A percentile compares a stretch with the other conserved stretches of the same genome.
Evolutionary conservation across 306 rosid genomes (phyloP).

Genomic region (Clitoria ternatea): DNA sequence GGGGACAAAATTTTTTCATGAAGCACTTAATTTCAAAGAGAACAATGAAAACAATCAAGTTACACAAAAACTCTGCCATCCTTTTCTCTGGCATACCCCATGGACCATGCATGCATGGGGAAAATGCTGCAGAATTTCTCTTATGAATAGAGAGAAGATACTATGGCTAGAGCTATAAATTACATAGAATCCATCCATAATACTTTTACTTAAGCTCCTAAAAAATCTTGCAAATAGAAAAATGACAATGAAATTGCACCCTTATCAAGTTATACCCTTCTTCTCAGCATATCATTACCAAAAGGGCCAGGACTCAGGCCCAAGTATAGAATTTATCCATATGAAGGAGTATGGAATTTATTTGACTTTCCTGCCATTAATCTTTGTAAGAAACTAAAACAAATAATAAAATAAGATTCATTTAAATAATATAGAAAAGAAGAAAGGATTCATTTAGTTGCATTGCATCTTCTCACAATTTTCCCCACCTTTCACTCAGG

Average conservation of each 20-base stretch:
- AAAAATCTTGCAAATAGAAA: conserved; percentile 12
- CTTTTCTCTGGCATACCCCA: neutral
- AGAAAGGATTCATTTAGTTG: neutral
- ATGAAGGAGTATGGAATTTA: conserved; percentile 8
- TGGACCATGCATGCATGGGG: neutral
- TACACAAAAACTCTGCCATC: neutral
- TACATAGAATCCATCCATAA: neutral
- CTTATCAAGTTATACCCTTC: neutral
- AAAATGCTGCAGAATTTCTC: neutral
- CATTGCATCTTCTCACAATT: neutral
- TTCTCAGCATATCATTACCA: neutral
- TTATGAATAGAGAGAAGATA: neutral
- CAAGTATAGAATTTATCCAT: neutral
- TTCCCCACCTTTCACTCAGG: neutral
- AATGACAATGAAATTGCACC: conserved; percentile 1
- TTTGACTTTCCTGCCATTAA: conserved; percentile 1
- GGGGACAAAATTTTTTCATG: neutral
- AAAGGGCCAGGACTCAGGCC: neutral
- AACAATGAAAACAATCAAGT: neutral
- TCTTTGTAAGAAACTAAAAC: neutral
- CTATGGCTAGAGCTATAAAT: neutral
- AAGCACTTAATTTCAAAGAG: conserved; percentile 1
- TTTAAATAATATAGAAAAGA: neutral
- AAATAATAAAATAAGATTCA: neutral
- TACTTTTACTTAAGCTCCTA: neutral